Conservation (phyloP, 1,284 basidiomycete genomes). For the Ceratobasidium theobromae region DNA sequence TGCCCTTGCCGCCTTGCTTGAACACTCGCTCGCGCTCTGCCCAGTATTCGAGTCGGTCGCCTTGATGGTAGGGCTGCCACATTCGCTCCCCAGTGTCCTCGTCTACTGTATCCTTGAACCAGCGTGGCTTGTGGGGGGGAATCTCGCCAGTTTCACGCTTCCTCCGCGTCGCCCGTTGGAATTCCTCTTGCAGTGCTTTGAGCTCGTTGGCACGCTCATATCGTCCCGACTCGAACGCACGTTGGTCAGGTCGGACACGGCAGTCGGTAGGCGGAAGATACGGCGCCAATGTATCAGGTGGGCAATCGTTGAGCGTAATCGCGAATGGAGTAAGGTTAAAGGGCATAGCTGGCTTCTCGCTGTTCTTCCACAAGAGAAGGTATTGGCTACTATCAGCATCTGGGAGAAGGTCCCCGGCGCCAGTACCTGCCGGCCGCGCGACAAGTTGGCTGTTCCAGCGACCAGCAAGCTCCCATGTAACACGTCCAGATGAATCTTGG, state of each 20-base stretch:
- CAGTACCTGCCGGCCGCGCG: slow-evolving; percentile 71
- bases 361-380: slow-evolving; percentile 91
- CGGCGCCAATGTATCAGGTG: slow-evolving; percentile 63
- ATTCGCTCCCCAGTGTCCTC: slow-evolving; percentile 83
- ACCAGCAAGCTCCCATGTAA: slow-evolving; percentile 89
- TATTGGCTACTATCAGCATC: slow-evolving; percentile 65
- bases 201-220: slow-evolving; percentile 89
- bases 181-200: slow-evolving; percentile 86
- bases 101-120: slow-evolving; percentile 78
- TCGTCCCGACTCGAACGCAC: slow-evolving; percentile 91
- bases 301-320: slow-evolving; percentile 85
- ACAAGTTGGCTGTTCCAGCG: slow-evolving; percentile 96
- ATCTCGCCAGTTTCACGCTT: slow-evolving; percentile 76
- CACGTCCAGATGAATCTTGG: slow-evolving; percentile 62
- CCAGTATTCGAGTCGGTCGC: slow-evolving; percentile 78
- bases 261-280: slow-evolving; percentile 92
- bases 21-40: slow-evolving; percentile 70
- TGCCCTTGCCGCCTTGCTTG: slow-evolving; percentile 44
- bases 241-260: slow-evolving; percentile 88
- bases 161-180: slow-evolving; percentile 76
- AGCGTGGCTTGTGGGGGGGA: slow-evolving; percentile 76
- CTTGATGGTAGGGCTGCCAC: slow-evolving; percentile 68
- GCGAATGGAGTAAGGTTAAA: slow-evolving; percentile 97
- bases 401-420: slow-evolving; percentile 68
- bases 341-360: slow-evolving; percentile 77